Conservation (phyloP, 495 filamentous ascomycete genomes). For the Thermothielavioides terrestris region DNA sequence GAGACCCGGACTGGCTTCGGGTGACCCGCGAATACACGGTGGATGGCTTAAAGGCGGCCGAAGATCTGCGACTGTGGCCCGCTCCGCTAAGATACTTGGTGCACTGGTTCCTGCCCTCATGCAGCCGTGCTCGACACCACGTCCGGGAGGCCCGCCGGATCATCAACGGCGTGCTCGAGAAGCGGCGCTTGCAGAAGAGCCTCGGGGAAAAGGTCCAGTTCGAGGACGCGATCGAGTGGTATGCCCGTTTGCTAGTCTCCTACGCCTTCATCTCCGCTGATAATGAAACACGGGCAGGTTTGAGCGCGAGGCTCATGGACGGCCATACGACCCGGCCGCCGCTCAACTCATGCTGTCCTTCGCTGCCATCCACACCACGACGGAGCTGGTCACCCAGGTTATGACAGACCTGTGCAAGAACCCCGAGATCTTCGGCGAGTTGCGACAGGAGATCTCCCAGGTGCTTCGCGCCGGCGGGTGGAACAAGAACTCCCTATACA, state of each 20-base stretch:
- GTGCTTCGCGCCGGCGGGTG: conserved; percentile 30
- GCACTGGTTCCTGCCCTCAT: conserved; percentile 29
- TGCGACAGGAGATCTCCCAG: conserved; percentile 31
- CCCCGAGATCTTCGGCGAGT: conserved; percentile 26
- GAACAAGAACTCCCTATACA: conserved; percentile 42
- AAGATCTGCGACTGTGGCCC: conserved; percentile 28
- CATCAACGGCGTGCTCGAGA: conserved; percentile 22
- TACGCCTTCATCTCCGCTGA: background rate
- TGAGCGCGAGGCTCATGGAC: conserved; percentile 20
- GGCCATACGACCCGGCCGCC: conserved; percentile 20
- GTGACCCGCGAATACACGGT: conserved; percentile 35
- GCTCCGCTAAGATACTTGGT: conserved; percentile 24
- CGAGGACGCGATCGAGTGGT: conserved; percentile 32
- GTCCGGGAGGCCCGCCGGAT: conserved; percentile 17
- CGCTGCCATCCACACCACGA: conserved; percentile 30
- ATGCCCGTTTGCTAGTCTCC: background rate
- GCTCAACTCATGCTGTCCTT: conserved; percentile 23
- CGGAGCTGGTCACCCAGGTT: conserved; percentile 28
- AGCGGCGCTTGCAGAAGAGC: conserved; percentile 17
- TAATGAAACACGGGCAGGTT: conserved; percentile 7
- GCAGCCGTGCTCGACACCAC: conserved; percentile 12
- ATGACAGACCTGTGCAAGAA: conserved; percentile 31
- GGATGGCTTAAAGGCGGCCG: conserved; percentile 19
- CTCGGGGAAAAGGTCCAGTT: conserved; percentile 6
- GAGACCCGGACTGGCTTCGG: conserved; percentile 36